Conservation (phyloP, 345 rosid species). For the Kernera saxatilis region DNA sequence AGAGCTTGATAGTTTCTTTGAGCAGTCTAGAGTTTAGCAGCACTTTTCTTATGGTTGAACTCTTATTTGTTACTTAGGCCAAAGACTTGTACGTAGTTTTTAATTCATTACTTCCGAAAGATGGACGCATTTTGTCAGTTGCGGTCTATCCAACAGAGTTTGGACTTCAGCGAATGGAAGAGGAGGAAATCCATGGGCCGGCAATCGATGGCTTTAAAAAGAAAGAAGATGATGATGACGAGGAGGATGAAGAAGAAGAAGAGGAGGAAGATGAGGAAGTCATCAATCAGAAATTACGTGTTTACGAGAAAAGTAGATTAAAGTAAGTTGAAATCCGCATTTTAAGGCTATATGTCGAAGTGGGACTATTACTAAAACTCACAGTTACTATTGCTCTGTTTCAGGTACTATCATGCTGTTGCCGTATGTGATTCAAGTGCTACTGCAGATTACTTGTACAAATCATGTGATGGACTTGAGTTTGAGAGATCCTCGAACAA, state of each 20-base stretch:
- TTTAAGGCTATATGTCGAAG: neutral
- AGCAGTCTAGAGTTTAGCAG: neutral
- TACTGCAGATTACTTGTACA: conserved; percentile 81
- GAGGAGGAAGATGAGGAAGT: conserved; percentile 39
- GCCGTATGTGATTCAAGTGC: conserved; percentile 81
- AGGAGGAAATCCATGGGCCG: conserved; percentile 93
- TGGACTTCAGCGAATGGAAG: conserved; percentile 84
- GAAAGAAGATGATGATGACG: conserved; percentile 33
- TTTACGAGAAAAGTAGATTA: conserved; percentile 72
- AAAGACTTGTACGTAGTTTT: conserved; percentile 74
- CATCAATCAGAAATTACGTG: conserved; percentile 56
- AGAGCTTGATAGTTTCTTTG: neutral
- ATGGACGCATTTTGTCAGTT: conserved; percentile 65
- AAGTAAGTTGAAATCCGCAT: conserved; percentile 39
- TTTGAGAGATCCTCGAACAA: conserved; percentile 90
- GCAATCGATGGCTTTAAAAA: conserved; percentile 50
- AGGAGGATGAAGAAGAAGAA: conserved; percentile 35
- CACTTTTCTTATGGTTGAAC: neutral
- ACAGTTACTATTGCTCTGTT: neutral
- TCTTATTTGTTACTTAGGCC: conserved; percentile 44
- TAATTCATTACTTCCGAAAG: conserved; percentile 78
- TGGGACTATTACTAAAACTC: neutral
- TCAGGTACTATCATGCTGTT: conserved; percentile 78
- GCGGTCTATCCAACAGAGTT: conserved; percentile 88
- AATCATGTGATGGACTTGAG: conserved; percentile 79